Evolutionary conservation across 2,329 filamentous ascomycete genomes (phyloP), one percentile per base, ranked within the genome.

Genomic region (Plectosphaerella plurivora): DNA sequence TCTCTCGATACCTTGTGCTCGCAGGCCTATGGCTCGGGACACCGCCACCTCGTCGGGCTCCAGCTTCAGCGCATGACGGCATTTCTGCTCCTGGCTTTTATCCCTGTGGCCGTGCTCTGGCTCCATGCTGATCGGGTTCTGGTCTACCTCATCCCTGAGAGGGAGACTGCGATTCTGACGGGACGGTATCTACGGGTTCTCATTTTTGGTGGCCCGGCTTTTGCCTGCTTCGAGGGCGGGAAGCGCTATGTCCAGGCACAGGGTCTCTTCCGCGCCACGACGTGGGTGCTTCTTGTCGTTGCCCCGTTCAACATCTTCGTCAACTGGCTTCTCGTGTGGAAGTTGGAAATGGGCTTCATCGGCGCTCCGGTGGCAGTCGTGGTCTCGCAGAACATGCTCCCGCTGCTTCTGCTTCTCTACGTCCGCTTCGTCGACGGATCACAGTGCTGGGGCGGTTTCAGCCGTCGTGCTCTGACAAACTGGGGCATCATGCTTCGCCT

Each of bases 1-100:
- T 90, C 87, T 57, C 76, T 97, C 37, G 93, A 97, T 69, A 97
- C 93, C 0, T 83, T 97, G 3, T 97, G 93, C 67, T 84, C 93
- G 0, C 93, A 97, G 69, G 93, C 94, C 1, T 97, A 95, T 65
- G 93, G 94, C 3, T 95, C 89, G 1, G 93, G 93, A 0, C 88
- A 88, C 66, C 95, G 88, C 65, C 88, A 92, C 60, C 81, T 97
- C 5, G 93, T 97, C 11, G 51, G 89, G 2, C 68, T 94, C 51
- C 89, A 94, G 62, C 79, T 90, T 57, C 88, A 94, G 70, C 80
- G 89, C 52, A 93, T 93, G 89, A 75, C 89, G 1, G 87, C 78
- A 64, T 92, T 94, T 64, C 77, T 94, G 3, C 86, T 87, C 74
- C 66, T 78, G 3, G 78, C 91, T 57, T 87, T 84, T 2, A 76